Conservation (phyloP, 2,329 filamentous ascomycete species). For the Sporothrix mexicana region DNA sequence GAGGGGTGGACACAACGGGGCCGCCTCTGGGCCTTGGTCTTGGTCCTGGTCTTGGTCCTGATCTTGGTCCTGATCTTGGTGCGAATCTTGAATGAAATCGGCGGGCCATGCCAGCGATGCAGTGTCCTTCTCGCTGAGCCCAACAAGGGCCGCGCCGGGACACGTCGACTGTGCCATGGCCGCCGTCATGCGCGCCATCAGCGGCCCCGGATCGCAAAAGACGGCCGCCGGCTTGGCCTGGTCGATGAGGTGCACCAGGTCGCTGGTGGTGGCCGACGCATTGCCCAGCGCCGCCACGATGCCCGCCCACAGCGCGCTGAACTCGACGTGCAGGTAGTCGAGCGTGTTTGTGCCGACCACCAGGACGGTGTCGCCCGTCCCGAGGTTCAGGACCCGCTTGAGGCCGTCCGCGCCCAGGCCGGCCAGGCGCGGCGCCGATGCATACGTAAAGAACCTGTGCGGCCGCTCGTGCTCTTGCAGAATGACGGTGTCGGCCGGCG, state of each 20-base stretch:
- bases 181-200: neutral
- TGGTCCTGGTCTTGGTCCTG: too few relatives aligned
- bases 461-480: constrained; percentile 29
- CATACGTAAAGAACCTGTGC: neutral
- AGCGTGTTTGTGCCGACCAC: constrained; percentile 21
- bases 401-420: constrained; percentile 15
- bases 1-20: neutral
- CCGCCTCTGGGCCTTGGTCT: too few relatives aligned
- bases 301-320: constrained; percentile 8
- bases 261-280: neutral
- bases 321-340: constrained; percentile 20
- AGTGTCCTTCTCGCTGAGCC: neutral
- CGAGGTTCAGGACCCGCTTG: neutral
- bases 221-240: constrained; percentile 12
- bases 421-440: neutral
- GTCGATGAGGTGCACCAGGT: constrained; percentile 20
- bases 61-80: too few relatives aligned
- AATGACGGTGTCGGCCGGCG: constrained; percentile 17
- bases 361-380: neutral
- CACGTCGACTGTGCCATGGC: neutral
- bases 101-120: neutral
- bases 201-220: neutral
- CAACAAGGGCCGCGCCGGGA: neutral
- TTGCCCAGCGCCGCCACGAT: constrained; percentile 23
- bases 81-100: constrained; percentile 20